Conservation (phyloP, 2,329 filamentous ascomycete species). For the Rhinocladiella similis region DNA sequence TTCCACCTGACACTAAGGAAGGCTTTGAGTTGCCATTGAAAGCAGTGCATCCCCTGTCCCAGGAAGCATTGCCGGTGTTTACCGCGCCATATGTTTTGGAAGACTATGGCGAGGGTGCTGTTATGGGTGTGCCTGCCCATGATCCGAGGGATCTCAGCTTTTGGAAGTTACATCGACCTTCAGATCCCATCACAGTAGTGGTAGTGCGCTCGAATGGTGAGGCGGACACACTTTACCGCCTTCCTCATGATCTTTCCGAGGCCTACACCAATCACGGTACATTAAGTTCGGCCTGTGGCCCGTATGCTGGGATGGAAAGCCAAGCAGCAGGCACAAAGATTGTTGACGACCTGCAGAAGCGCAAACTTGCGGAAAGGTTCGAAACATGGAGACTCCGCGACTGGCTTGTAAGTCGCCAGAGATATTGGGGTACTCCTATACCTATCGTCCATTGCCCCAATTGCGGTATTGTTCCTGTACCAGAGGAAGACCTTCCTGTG, state of each 20-base stretch:
- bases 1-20: constrained; percentile 57
- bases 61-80: constrained; percentile 69
- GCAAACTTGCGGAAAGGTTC: constrained; percentile 60
- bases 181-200: constrained; percentile 63
- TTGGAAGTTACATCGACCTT: constrained; percentile 67
- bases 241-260: constrained; percentile 39
- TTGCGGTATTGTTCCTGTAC: constrained; percentile 79
- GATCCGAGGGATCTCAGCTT: constrained; percentile 77
- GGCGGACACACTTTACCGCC: constrained; percentile 20
- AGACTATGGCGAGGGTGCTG: constrained; percentile 81
- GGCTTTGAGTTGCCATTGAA: constrained; percentile 68
- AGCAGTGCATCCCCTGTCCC: constrained; percentile 64
- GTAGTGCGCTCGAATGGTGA: constrained; percentile 48
- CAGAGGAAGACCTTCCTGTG: constrained; percentile 74
- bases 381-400: constrained; percentile 81
- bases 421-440: constrained; percentile 90
- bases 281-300: constrained; percentile 66
- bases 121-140: constrained; percentile 90
- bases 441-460: constrained; percentile 78
- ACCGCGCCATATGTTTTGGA: constrained; percentile 82
- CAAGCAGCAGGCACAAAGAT: constrained; percentile 62
- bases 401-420: constrained; percentile 88
- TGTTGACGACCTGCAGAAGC: constrained; percentile 49
- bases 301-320: constrained; percentile 65
- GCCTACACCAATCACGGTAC: constrained; percentile 67